These are phyloP conservation scores for Fusarium fujikuroi DNA, from an alignment of 2,329 filamentous ascomycete species.

Conservation along the genomic window DNA sequence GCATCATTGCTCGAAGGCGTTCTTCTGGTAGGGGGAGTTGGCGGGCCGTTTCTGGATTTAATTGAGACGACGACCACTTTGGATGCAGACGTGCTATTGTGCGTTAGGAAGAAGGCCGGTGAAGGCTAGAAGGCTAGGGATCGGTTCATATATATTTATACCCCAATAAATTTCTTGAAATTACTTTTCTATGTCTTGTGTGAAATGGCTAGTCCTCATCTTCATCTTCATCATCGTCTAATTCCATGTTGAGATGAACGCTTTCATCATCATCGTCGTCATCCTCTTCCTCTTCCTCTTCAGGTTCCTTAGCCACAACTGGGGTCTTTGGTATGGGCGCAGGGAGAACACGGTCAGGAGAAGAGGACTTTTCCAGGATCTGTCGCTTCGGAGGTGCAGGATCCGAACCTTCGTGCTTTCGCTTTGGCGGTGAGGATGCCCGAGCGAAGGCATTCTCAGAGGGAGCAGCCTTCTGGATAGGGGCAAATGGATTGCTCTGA, in stretches of 20 bases:
- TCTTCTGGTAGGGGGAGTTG: slow-evolving; percentile 37
- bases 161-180: slow-evolving; percentile 23
- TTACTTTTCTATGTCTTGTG: slow-evolving; percentile 3
- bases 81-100: slow-evolving; percentile 32
- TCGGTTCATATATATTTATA: slow-evolving; percentile 34
- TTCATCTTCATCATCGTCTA: slow-evolving; percentile 61
- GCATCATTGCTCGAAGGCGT: slow-evolving; percentile 26
- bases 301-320: slow-evolving; percentile 39
- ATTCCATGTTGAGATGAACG: slow-evolving; percentile 68
- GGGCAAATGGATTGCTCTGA: slow-evolving; percentile 52
- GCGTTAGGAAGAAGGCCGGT: slow-evolving; percentile 24
- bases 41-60: slow-evolving; percentile 19
- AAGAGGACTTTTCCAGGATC: slow-evolving; percentile 50
- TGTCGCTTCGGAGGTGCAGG: slow-evolving; percentile 53
- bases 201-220: slow-evolving; percentile 35
- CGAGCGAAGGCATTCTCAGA: slow-evolving; percentile 22
- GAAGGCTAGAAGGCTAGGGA: slow-evolving; percentile 30
- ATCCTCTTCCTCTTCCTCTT: slow-evolving; percentile 35
- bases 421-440: slow-evolving; percentile 49
- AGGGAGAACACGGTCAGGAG: slow-evolving; percentile 30
- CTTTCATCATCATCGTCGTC: slow-evolving; percentile 64
- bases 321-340: slow-evolving; percentile 27
- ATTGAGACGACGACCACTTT: slow-evolving; percentile 13
- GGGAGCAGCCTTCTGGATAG: slow-evolving; percentile 35
- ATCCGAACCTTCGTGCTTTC: slow-evolving; percentile 54